These are phyloP conservation scores for Yueomyces sinensis DNA, from an alignment of 805 yeast species.

Conservation along the genomic window DNA sequence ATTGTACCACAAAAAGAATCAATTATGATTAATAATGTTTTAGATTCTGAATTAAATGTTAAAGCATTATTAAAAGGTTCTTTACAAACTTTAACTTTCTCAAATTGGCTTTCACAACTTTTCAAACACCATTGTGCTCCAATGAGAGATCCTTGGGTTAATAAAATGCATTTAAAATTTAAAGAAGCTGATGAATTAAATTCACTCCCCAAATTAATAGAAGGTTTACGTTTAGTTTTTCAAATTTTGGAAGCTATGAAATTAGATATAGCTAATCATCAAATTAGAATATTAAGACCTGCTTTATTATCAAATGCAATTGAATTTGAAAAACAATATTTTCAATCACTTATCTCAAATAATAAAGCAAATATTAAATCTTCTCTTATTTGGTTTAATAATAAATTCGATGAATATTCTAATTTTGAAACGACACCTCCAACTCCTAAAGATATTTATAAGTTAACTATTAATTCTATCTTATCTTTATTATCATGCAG, in stretches of 20 bases:
- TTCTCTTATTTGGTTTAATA: conserved; percentile 53
- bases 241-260: conserved; percentile 89
- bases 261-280: conserved; percentile 89
- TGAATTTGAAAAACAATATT: conserved; percentile 80
- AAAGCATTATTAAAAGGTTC: conserved; percentile 64
- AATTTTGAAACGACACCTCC: conserved; percentile 5
- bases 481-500: conserved; percentile 61
- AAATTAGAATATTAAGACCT: conserved; percentile 74
- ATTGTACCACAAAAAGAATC: conserved; percentile 71
- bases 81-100: conserved; percentile 57
- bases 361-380: conserved; percentile 47
- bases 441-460: conserved; percentile 21
- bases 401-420: conserved; percentile 16
- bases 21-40: conserved; percentile 47
- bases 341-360: conserved; percentile 29
- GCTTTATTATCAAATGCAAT: conserved; percentile 76
- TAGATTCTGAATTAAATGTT: conserved; percentile 62
- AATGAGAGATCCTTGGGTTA: conserved; percentile 85
- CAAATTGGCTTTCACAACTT: conserved; percentile 61
- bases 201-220: conserved; percentile 43
- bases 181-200: conserved; percentile 29
- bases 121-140: conserved; percentile 92
- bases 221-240: conserved; percentile 65
- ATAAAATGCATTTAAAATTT: conserved; percentile 57
- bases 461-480: conserved; percentile 37